These are phyloP conservation scores for Albatrellus ellisii DNA, from an alignment of 768 basidiomycete genomes.

Conservation along the genomic window DNA sequence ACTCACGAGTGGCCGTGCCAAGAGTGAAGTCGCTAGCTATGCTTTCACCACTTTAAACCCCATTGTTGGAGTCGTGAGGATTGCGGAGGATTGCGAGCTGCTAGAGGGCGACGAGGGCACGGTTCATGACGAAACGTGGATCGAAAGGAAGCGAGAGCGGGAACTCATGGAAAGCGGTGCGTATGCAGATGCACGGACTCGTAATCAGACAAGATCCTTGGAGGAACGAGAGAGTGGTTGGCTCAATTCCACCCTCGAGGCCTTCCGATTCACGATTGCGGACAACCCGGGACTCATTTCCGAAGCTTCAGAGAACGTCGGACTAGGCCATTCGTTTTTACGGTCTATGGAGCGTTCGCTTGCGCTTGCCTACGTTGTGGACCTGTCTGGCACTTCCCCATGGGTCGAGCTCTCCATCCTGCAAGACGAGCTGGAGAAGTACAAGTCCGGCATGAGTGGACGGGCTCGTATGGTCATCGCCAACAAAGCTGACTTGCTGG, in stretches of 20 bases:
- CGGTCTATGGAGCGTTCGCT: slow-evolving; percentile 87
- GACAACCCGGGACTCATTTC: slow-evolving; percentile 94
- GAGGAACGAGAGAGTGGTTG: slow-evolving; percentile 2
- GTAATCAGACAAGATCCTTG: slow-evolving; percentile 28
- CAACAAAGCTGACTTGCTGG: slow-evolving; percentile 90
- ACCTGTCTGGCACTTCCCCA: slow-evolving; percentile 61
- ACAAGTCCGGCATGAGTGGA: slow-evolving; percentile 63
- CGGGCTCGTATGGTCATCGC: slow-evolving; percentile 76
- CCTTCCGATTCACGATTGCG: slow-evolving; percentile 86
- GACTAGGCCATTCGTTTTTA: slow-evolving; percentile 88
- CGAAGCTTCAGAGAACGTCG: slow-evolving; percentile 77
- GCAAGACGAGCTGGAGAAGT: slow-evolving; percentile 72
- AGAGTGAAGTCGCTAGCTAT: slow-evolving; percentile 78
- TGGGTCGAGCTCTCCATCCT: slow-evolving; percentile 67
- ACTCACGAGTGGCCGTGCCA: slow-evolving; percentile 73
- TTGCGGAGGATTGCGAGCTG: slow-evolving; percentile 66
- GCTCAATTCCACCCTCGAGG: slow-evolving; percentile 32
- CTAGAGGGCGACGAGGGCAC: slow-evolving; percentile 35
- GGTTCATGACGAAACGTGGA: slow-evolving; percentile 54
- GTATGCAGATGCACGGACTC: slow-evolving; percentile 34
- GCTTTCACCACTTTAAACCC: slow-evolving; percentile 96
- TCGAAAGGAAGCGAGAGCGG: slow-evolving; percentile 36
- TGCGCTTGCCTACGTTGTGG: slow-evolving; percentile 86
- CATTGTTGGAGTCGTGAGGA: slow-evolving; percentile 80
- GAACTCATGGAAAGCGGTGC: slow-evolving; percentile 38